Percentiles rank a stretch among this genome's conserved stretches.
These are phyloP conservation scores for Penicillium roqueforti DNA, from an alignment of 495 filamentous ascomycete genomes.

Conservation along the genomic window DNA sequence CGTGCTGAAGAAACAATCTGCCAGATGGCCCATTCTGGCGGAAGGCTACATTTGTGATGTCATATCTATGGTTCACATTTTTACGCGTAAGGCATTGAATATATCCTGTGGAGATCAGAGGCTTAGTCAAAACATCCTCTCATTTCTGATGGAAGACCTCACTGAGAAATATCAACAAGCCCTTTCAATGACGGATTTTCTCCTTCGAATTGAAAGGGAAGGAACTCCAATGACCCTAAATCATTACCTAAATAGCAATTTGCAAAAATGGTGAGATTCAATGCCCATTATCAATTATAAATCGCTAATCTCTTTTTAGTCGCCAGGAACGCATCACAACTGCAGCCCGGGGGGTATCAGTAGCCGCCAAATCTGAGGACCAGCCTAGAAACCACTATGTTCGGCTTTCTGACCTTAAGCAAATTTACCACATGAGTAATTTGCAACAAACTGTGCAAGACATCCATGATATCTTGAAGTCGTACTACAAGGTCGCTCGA, in stretches of 20 bases:
- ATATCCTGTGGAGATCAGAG: constrained; percentile 35
- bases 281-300: too few relatives aligned
- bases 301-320: too few relatives aligned
- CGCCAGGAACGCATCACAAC: too few relatives aligned
- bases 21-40: constrained; percentile 49
- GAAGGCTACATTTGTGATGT: constrained; percentile 44
- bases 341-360: too few relatives aligned
- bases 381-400: too few relatives aligned
- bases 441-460: constrained; percentile 29
- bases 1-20: constrained; percentile 52
- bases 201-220: constrained; percentile 48
- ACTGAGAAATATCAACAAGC: constrained; percentile 34
- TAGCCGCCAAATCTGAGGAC: too few relatives aligned
- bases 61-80: constrained; percentile 44
- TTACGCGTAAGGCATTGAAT: constrained; percentile 37
- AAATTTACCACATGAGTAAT: constrained; percentile 39
- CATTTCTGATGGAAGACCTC: constrained; percentile 41
- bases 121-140: constrained; percentile 35
- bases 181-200: constrained; percentile 41
- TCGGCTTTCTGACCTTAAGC: neutral
- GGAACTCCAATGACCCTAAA: constrained; percentile 47
- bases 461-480: constrained; percentile 38
- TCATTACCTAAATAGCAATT: constrained; percentile 49
- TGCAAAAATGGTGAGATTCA: neutral
- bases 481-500: constrained; percentile 37